phyloP scores from a whole-genome alignment of 2,329 filamentous ascomycete species.

The Fragosphaeria purpurea region DNA sequence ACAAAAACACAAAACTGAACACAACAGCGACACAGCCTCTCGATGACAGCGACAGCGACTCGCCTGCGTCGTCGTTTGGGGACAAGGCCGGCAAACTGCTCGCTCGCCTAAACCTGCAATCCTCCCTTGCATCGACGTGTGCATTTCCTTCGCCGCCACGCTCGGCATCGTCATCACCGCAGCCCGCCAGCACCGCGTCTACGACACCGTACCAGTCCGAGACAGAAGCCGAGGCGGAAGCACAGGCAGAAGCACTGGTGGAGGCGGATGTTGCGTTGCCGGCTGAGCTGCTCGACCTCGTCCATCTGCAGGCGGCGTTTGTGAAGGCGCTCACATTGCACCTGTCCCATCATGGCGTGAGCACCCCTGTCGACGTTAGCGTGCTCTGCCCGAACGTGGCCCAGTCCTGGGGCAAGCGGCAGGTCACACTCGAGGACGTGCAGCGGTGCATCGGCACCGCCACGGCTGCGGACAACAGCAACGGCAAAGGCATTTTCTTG shows the following conservation, averaged over 20 bases:
- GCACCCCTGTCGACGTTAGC: conserved; percentile 53
- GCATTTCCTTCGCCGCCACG: conserved; percentile 19
- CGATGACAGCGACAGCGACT: conserved; percentile 5
- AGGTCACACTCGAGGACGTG: conserved; percentile 55
- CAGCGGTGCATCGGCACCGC: conserved; percentile 54
- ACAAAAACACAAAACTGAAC: background rate
- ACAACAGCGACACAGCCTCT: too few relatives aligned
- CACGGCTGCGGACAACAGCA: conserved; percentile 18
- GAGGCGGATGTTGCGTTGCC: conserved; percentile 27
- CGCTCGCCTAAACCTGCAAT: conserved; percentile 30
- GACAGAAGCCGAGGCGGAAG: conserved; percentile 19
- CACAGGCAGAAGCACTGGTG: conserved; percentile 8
- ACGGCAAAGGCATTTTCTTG: conserved; percentile 24
- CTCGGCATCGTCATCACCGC: conserved; percentile 9
- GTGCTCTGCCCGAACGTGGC: conserved; percentile 52
- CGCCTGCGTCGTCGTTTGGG: background rate
- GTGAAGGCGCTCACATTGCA: conserved; percentile 59
- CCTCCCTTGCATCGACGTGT: conserved; percentile 10
- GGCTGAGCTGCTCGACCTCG: conserved; percentile 45
- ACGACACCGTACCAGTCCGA: conserved; percentile 30
- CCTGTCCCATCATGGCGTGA: conserved; percentile 56
- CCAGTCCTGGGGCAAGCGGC: conserved; percentile 62
- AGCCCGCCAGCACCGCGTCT: conserved; percentile 23
- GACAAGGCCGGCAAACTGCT: conserved; percentile 25
- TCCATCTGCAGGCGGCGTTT: conserved; percentile 56